A percentile compares a stretch with the other conserved stretches of the same genome.
Conservation (phyloP, 164 flowering plant species). For the Euptelea pleiosperma region DNA sequence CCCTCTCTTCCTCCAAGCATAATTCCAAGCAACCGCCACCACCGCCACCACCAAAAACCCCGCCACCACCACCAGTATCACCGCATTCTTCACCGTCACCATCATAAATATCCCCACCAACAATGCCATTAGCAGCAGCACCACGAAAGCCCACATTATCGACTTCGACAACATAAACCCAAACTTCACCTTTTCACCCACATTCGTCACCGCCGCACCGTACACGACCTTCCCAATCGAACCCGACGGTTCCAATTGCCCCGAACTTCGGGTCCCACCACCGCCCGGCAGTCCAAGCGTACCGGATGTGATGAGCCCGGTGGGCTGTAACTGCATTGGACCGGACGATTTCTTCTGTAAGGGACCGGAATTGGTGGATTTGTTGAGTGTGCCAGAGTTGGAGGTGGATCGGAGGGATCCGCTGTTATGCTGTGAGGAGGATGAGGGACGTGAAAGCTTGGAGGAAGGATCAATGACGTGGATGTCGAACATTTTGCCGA, state of each 20-base stretch:
- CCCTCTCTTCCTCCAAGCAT: slow-evolving; percentile 48
- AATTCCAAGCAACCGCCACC: slow-evolving; percentile 59
- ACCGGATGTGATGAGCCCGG: slow-evolving; percentile 48
- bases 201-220: slow-evolving; percentile 69
- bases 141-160: slow-evolving; percentile 64
- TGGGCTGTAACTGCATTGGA: slow-evolving; percentile 26
- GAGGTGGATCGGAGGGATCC: slow-evolving; percentile 73
- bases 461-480: slow-evolving; percentile 28
- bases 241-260: slow-evolving; percentile 24
- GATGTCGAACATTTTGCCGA: slow-evolving; percentile 93
- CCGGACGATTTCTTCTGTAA: slow-evolving; percentile 32
- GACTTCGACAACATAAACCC: slow-evolving; percentile 59
- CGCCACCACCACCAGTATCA: slow-evolving; percentile 57
- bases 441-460: slow-evolving; percentile 41
- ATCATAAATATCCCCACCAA: slow-evolving; percentile 75
- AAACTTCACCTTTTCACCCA: slow-evolving; percentile 48
- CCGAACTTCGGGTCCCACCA: slow-evolving; percentile 16
- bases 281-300: slow-evolving; percentile 29
- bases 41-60: slow-evolving; percentile 42
- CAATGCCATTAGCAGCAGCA: slow-evolving; percentile 57
- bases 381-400: slow-evolving; percentile 34
- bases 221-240: slow-evolving; percentile 44
- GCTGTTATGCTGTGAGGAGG: slow-evolving; percentile 59
- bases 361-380: slow-evolving; percentile 28
- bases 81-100: slow-evolving; percentile 74